phyloP scores from a whole-genome alignment of 2,329 filamentous ascomycete genomes.

The Sclerotiophoma versabilis region DNA sequence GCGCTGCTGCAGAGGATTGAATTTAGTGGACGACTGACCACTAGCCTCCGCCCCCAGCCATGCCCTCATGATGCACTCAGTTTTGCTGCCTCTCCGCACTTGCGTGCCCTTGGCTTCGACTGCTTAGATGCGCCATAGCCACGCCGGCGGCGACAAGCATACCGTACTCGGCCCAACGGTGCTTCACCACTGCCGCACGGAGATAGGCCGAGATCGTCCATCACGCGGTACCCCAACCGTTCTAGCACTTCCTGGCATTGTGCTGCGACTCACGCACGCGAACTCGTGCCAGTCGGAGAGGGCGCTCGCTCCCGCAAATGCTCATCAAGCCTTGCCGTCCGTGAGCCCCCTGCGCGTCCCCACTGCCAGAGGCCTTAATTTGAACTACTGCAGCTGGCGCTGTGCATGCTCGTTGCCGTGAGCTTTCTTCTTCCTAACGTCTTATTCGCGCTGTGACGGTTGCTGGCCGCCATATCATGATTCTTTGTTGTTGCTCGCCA shows the following conservation, averaged over 20 bases:
- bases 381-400: constrained; percentile 44
- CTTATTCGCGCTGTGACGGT: constrained; percentile 22
- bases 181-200: constrained; percentile 20
- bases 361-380: constrained; percentile 50
- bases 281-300: constrained; percentile 37
- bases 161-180: constrained; percentile 17
- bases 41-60: constrained; percentile 21
- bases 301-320: constrained; percentile 42
- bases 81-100: constrained; percentile 25
- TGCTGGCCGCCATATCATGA: constrained; percentile 42
- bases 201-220: constrained; percentile 38
- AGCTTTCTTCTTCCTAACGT: constrained; percentile 35
- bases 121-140: constrained; percentile 18
- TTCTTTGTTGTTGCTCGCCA: constrained; percentile 32
- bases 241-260: constrained; percentile 12
- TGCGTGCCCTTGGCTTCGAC: constrained; percentile 6
- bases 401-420: constrained; percentile 30
- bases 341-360: constrained; percentile 34
- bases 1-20: constrained; percentile 9
- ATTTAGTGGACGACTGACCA: constrained; percentile 5
- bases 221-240: constrained; percentile 38
- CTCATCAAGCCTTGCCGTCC: constrained; percentile 41
- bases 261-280: constrained; percentile 27
- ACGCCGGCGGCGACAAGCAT: constrained; percentile 3
- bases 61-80: constrained; percentile 26